Conservation (phyloP, 2,329 filamentous ascomycete species). For the Macrophomina pseudophaseolina region DNA sequence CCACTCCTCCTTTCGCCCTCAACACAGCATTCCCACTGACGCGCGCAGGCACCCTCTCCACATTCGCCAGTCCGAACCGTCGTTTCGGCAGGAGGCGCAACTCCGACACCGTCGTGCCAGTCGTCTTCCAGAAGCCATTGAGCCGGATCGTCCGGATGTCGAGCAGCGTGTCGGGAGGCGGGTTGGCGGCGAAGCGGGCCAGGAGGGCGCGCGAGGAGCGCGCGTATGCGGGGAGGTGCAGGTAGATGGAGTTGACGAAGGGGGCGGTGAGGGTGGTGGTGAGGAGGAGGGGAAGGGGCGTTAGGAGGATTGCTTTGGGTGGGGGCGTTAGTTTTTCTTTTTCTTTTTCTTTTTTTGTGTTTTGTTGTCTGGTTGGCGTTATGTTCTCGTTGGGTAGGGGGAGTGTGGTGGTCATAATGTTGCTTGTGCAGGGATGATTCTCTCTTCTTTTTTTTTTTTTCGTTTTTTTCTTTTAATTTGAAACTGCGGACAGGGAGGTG, state of each 20-base stretch:
- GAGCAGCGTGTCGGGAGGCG: slow-evolving; percentile 35
- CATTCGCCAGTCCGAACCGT: background rate
- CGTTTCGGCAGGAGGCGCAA: slow-evolving; percentile 31
- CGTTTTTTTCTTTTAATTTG: background rate
- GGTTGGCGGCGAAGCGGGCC: slow-evolving; percentile 34
- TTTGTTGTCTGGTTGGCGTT: background rate
- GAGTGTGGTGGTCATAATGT: background rate
- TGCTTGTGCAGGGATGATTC: too few relatives aligned
- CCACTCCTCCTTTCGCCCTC: background rate
- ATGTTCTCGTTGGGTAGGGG: background rate
- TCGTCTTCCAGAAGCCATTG: slow-evolving; percentile 39
- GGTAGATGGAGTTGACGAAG: slow-evolving; percentile 41
- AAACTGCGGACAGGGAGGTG: too few relatives aligned
- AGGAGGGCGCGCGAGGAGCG: slow-evolving; percentile 36
- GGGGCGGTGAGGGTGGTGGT: slow-evolving; percentile 43
- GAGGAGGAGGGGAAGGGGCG: slow-evolving; percentile 39
- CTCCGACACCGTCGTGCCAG: slow-evolving; percentile 38
- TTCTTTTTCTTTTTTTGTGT: background rate
- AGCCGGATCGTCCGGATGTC: slow-evolving; percentile 43
- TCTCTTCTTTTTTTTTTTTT: too few relatives aligned
- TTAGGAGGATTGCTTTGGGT: slow-evolving; percentile 34
- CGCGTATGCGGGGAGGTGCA: slow-evolving; percentile 39
- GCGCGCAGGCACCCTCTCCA: slow-evolving; percentile 15
- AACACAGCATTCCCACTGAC: background rate
- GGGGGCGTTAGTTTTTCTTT: background rate